A percentile compares a stretch with the other conserved stretches of the same genome.
Conservation (phyloP, 371 early-diverging fungal genomes). For the Apophysomyces trapeziformis region DNA sequence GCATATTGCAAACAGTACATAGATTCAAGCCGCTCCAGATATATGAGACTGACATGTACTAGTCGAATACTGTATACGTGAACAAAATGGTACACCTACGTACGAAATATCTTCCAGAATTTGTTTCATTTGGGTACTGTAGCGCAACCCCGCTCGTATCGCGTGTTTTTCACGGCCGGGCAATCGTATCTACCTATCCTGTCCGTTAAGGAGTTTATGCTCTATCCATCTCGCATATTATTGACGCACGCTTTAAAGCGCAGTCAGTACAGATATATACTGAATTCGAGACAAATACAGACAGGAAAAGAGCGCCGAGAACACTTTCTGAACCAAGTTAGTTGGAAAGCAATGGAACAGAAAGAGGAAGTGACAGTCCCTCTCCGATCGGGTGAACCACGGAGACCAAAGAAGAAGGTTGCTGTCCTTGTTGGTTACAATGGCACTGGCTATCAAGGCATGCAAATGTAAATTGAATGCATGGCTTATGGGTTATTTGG, state of each 20-base stretch:
- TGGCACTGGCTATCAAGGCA: slow-evolving; percentile 95
- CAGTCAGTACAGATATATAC: background rate
- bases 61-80: too few relatives aligned
- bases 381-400: slow-evolving; percentile 20
- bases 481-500: background rate
- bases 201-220: background rate
- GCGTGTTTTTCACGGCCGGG: too few relatives aligned
- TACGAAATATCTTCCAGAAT: too few relatives aligned
- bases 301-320: slow-evolving; percentile 45
- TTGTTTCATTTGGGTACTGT: too few relatives aligned
- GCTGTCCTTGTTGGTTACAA: slow-evolving; percentile 91
- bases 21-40: too few relatives aligned
- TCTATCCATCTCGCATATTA: background rate
- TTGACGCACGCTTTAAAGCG: background rate
- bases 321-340: slow-evolving; percentile 23
- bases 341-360: slow-evolving; percentile 17
- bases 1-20: too few relatives aligned
- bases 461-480: slow-evolving; percentile 81
- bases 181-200: too few relatives aligned
- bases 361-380: background rate
- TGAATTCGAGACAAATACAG: slow-evolving; percentile 31
- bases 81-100: too few relatives aligned
- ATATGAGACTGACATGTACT: too few relatives aligned
- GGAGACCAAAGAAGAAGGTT: slow-evolving; percentile 87
- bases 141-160: too few relatives aligned